phyloP scores from a whole-genome alignment of 164 flowering plant species.

The Litsea cubeba region DNA sequence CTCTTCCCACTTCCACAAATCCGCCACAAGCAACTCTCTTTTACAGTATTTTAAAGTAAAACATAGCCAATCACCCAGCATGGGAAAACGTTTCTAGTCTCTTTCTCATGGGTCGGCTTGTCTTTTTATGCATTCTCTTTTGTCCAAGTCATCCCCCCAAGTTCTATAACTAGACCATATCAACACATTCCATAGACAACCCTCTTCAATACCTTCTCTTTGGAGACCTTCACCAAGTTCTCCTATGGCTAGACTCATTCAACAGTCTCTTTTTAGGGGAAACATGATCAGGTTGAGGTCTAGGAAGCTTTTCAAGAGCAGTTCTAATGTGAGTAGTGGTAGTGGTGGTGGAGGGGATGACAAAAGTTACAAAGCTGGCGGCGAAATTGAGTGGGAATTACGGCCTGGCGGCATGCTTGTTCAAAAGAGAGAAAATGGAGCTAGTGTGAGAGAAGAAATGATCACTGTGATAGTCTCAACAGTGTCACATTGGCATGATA shows the following conservation, averaged over 20 bases:
- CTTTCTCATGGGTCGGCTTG: slow-evolving; percentile 6
- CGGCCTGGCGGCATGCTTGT: slow-evolving; percentile 94
- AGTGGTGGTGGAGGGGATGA: slow-evolving; percentile 8
- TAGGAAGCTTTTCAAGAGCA: slow-evolving; percentile 53
- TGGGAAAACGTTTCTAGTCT: neutral
- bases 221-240: no score
- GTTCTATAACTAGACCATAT: slow-evolving; percentile 23
- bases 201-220: neutral
- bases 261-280: neutral
- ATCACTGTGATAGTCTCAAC: slow-evolving; percentile 61
- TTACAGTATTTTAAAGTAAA: slow-evolving; percentile 1
- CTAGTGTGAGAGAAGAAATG: slow-evolving; percentile 31
- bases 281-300: slow-evolving; percentile 58
- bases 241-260: neutral
- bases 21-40: slow-evolving; percentile 10
- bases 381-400: slow-evolving; percentile 74
- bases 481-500: slow-evolving; percentile 57
- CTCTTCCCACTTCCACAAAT: slow-evolving; percentile 17
- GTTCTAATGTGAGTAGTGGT: slow-evolving; percentile 34
- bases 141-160: slow-evolving; percentile 8
- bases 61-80: slow-evolving; percentile 6
- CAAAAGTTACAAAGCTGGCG: slow-evolving; percentile 9
- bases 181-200: neutral
- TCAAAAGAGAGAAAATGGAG: slow-evolving; percentile 60
- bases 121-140: slow-evolving; percentile 12